phyloP scores from a whole-genome alignment of 345 rosid species.

The Pelargonium nanum region DNA sequence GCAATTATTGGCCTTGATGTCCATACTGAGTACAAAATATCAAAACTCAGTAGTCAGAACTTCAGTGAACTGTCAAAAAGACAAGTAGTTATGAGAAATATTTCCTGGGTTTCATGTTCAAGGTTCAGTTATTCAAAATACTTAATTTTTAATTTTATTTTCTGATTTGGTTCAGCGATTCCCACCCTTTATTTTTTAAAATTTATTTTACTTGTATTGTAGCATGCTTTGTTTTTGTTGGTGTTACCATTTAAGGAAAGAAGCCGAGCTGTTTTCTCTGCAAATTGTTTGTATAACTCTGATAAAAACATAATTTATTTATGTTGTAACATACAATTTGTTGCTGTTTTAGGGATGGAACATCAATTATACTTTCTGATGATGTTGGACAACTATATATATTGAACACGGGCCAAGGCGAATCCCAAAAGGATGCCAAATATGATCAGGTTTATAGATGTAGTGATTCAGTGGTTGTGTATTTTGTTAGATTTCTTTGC shows the following conservation, averaged over 20 bases:
- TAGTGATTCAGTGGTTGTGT: constrained; percentile 3
- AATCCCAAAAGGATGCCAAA: constrained; percentile 85
- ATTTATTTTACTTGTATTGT: neutral
- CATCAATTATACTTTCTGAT: constrained; percentile 93
- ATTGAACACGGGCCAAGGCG: constrained; percentile 95
- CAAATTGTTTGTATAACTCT: neutral
- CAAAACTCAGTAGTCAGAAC: neutral
- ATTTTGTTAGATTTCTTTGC: constrained; percentile 9
- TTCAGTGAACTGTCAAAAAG: too few species aligned
- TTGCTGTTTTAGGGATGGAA: constrained; percentile 63
- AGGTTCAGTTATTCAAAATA: neutral
- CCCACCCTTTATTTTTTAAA: neutral
- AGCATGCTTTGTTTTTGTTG: neutral
- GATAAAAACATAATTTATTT: neutral
- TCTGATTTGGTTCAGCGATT: too few species aligned
- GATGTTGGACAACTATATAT: constrained; percentile 93
- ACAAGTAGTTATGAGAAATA: too few species aligned
- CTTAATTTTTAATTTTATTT: neutral
- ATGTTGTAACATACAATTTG: constrained; percentile 5
- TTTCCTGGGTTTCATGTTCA: neutral
- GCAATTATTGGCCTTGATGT: neutral
- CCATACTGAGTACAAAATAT: neutral
- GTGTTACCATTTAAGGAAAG: neutral
- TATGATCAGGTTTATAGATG: constrained; percentile 73
- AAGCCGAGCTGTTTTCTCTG: neutral